These are phyloP conservation scores for Monosporozyma solicola DNA, from an alignment of 805 yeast genomes.

Conservation along the genomic window DNA sequence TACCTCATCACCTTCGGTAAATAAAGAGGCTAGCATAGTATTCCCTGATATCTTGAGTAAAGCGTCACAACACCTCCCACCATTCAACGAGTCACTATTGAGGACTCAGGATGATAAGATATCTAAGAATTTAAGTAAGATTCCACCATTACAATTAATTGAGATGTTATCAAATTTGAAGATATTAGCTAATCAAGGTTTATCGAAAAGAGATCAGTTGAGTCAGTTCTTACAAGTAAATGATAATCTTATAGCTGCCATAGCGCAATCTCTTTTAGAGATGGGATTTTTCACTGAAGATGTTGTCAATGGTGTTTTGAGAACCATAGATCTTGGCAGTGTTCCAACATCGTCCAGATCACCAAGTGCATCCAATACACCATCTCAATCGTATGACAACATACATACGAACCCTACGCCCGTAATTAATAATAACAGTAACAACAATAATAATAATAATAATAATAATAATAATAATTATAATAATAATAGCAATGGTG, in stretches of 20 bases:
- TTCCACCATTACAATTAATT: slow-evolving; percentile 63
- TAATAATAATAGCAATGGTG: slow-evolving; percentile 4
- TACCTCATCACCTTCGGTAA: background rate
- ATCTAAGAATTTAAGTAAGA: slow-evolving; percentile 49
- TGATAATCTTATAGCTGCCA: slow-evolving; percentile 53
- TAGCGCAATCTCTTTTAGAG: slow-evolving; percentile 63
- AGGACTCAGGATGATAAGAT: slow-evolving; percentile 40
- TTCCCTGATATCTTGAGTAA: slow-evolving; percentile 42
- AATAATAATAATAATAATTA: background rate
- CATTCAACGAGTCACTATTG: slow-evolving; percentile 37
- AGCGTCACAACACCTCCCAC: slow-evolving; percentile 52
- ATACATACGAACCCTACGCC: slow-evolving; percentile 1
- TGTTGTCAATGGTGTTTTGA: slow-evolving; percentile 50
- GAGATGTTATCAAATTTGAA: slow-evolving; percentile 62
- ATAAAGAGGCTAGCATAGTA: slow-evolving; percentile 11
- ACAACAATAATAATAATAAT: too few relatives aligned
- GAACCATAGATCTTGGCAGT: slow-evolving; percentile 6
- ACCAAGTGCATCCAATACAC: slow-evolving; percentile 6
- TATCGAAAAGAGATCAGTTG: slow-evolving; percentile 38
- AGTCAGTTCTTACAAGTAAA: slow-evolving; percentile 43
- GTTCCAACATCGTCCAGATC: background rate
- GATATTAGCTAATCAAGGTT: slow-evolving; percentile 43
- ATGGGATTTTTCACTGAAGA: slow-evolving; percentile 70
- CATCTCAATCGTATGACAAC: slow-evolving; percentile 3
- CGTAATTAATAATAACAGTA: too few relatives aligned